Base-by-base conservation (phyloP, 2,329 filamentous ascomycete species). In the Stachybotrys elegans region DNA sequence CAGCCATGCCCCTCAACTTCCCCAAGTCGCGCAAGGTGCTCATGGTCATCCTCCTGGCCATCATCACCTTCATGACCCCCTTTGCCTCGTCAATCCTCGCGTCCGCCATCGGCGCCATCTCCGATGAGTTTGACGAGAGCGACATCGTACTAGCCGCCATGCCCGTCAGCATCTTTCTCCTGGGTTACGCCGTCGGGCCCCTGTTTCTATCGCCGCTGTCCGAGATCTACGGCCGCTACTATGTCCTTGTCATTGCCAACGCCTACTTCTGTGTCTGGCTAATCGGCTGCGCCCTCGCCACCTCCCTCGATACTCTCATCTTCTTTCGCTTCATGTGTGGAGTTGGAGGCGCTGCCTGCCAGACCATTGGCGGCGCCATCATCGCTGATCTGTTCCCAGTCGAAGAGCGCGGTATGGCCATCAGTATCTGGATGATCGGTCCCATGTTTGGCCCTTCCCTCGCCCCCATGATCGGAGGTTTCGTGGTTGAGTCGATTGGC, bases 31-130 rank as follows among this genome's bases (percentile, higher is more conserved):
- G 71, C 51, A 84, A 83, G 64, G 84, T 80, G 79, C 58, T 72
- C 16, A 71, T 77, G 27, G 73, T 77, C 6, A 59, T 70, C 39
- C 70, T 79, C 16, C 71, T 85, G 17, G 73, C 79, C 1, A 63
- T 68, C 48, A 83, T 83, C 56, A 83, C 81, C 8, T 76, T 85
- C 50, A 76, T 85, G 55, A 83, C 81, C 0, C 80, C 82, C 0
- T 77, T 85, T 21, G 78, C 80, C 0, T 83, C 80, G 6, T 81
- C 80, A 2, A 83, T 84, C 43, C 60, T 78, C 16, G 69, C 75
- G 2, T 75, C 75, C 3, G 73, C 71, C 23, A 71, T 76, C 43
- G 45, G 48, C 2, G 57, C 62, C 25, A 65, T 86, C 6, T 66
- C 73, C 1, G 54, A 56, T 6, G 57, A 68, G 23, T 76, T 72